Conservation (phyloP, 1,139 yeast species). For the Neolecta irregularis region DNA sequence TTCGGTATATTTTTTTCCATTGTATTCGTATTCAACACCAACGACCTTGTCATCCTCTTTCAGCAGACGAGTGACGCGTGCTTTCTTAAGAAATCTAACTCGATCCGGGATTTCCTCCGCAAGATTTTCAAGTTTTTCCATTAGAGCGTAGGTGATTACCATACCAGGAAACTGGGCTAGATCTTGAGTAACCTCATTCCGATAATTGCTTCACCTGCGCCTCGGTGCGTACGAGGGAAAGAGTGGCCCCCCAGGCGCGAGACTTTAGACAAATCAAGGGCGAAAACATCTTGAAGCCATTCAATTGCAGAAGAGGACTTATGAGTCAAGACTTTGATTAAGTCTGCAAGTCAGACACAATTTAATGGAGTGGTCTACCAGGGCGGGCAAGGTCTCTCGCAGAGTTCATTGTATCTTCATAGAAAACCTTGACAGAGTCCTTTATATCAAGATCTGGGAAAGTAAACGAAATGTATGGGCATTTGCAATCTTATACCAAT, state of each 20-base stretch:
- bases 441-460: slow-evolving; percentile 27
- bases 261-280: slow-evolving; percentile 46
- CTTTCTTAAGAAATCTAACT: slow-evolving; percentile 36
- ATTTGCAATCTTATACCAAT: too few relatives aligned
- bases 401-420: slow-evolving; percentile 49
- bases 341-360: slow-evolving; percentile 19
- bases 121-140: slow-evolving; percentile 38
- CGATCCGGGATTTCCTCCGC: slow-evolving; percentile 37
- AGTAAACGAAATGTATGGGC: neutral
- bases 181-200: too few relatives aligned
- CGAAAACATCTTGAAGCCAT: slow-evolving; percentile 54
- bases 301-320: slow-evolving; percentile 39
- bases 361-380: neutral
- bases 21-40: slow-evolving; percentile 35
- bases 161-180: too few relatives aligned
- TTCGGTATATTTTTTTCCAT: slow-evolving; percentile 20
- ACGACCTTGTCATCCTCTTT: slow-evolving; percentile 26
- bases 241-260: slow-evolving; percentile 64
- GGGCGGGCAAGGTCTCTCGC: slow-evolving; percentile 49
- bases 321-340: slow-evolving; percentile 37
- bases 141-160: slow-evolving; percentile 53
- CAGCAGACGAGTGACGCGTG: slow-evolving; percentile 30
- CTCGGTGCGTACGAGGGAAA: slow-evolving; percentile 59
- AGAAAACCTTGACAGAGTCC: slow-evolving; percentile 46
- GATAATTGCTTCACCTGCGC: slow-evolving; percentile 43